Base-by-base conservation (phyloP, 139 green algal species). In the Volvox africanus region DNA sequence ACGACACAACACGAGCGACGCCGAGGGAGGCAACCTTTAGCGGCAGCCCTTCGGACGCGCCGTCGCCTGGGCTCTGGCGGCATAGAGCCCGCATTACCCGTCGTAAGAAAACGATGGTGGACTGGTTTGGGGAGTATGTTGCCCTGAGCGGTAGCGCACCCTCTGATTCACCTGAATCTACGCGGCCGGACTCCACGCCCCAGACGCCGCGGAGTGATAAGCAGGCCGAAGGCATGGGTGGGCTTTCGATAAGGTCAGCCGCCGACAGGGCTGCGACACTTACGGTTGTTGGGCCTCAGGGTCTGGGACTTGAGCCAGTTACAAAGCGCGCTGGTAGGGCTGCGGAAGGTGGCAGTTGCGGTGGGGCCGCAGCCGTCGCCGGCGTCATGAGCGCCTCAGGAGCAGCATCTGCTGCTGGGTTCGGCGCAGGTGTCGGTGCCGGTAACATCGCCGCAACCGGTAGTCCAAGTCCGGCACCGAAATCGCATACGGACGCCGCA, bases 71-170 rank as follows among this genome's bases (percentile, higher is more conserved):
- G 32, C 76, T 33, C 16, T 17, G 65, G 32, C 33, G 76, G 78
- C 37, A 11, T 3, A 13, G 2, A 24, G 65, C 62, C 30, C 50
- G 50, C 50, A 44, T 71, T 28, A 62, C 24, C 13, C 80, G 80
- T 16, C 61, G 81, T 19, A 76, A 76, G n/a, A 55, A 87, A 33
- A 87, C 0, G 12, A n/a, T n/a, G 6, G 0, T 77, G 61, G n/a
- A 87, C n/a, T 61, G 76, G 81, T 87, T 87, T 33, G 81, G 81
- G 16, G 81, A 87, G 81, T 55, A 87, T 0, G 61, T 87, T 1
- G 81, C 76, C 18, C n/a, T 76, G 16, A 65, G n/a, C 61, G 17
- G 30, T 33, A 87, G 81, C 81, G 61, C 81, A 0, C 61, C 81
- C 11, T 87, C 81, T 32, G 81, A 87, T 65, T 87, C 81, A 2